Percentiles rank a stretch among this genome's conserved stretches.
Conservation (phyloP, 371 early-diverging fungal genomes). For the Scutellospora calospora region DNA sequence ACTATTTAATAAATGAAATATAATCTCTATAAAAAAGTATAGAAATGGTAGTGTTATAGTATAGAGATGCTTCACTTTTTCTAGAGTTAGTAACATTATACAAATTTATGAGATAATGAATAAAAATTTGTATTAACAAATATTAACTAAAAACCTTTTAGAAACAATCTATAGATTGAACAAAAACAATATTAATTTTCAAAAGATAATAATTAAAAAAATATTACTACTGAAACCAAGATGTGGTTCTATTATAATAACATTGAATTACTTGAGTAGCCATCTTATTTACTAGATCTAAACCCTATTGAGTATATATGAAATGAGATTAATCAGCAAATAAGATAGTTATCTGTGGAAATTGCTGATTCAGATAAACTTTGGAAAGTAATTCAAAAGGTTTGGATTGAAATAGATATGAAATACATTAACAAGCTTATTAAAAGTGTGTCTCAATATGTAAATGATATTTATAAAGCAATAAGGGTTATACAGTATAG, state of each 20-base stretch:
- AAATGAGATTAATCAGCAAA: slow-evolving; percentile 42
- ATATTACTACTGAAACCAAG: slow-evolving; percentile 45
- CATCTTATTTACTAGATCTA: slow-evolving; percentile 51
- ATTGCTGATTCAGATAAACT: slow-evolving; percentile 25
- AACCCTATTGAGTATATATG: slow-evolving; percentile 53
- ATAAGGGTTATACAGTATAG: background rate
- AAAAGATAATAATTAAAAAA: slow-evolving; percentile 38
- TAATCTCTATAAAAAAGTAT: slow-evolving; percentile 42
- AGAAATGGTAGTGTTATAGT: slow-evolving; percentile 42
- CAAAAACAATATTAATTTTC: slow-evolving; percentile 45
- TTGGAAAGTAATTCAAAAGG: slow-evolving; percentile 30
- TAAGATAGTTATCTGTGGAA: background rate
- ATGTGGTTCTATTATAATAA: slow-evolving; percentile 40
- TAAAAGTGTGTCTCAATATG: background rate
- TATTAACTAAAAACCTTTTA: slow-evolving; percentile 33
- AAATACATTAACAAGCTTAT: slow-evolving; percentile 19
- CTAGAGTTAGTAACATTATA: slow-evolving; percentile 41
- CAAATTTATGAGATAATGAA: slow-evolving; percentile 48
- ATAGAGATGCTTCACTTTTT: slow-evolving; percentile 36
- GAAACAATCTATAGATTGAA: slow-evolving; percentile 31
- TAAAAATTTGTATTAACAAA: slow-evolving; percentile 45
- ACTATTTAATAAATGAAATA: background rate
- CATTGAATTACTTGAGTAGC: slow-evolving; percentile 44
- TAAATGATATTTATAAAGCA: slow-evolving; percentile 16
- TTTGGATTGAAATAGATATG: slow-evolving; percentile 7